phyloP scores from a whole-genome alignment of 2,329 filamentous ascomycete genomes.

The Penicillium carneum region DNA sequence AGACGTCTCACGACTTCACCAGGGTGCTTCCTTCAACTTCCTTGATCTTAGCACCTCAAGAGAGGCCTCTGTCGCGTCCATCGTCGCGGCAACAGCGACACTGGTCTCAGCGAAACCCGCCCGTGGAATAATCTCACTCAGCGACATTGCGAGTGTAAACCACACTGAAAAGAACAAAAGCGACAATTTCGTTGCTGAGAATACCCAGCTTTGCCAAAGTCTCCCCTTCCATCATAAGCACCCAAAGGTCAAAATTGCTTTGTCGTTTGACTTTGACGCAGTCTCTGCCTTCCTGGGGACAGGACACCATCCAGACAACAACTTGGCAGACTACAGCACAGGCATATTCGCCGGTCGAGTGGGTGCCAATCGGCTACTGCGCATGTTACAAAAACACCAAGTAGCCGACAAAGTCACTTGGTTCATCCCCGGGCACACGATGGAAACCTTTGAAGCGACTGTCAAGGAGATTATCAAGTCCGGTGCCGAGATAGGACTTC shows the following conservation, averaged over 20 bases:
- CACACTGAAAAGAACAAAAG: background rate
- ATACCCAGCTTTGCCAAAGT: background rate
- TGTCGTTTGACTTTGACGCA: background rate
- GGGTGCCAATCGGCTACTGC: background rate
- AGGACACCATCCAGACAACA: background rate
- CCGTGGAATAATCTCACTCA: background rate
- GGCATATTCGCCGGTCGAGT: background rate
- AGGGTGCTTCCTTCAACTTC: background rate
- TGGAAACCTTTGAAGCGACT: background rate
- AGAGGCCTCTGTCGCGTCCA: background rate
- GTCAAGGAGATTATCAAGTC: background rate
- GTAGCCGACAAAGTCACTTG: slow-evolving; percentile 1
- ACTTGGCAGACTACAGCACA: slow-evolving; percentile 2
- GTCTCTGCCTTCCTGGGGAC: slow-evolving; percentile 1
- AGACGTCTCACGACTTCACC: background rate
- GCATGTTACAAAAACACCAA: background rate
- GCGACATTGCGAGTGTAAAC: background rate
- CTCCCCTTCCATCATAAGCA: background rate
- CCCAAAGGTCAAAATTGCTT: slow-evolving; percentile 1
- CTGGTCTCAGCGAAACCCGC: background rate
- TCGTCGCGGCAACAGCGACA: background rate
- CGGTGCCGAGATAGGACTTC: slow-evolving; percentile 1
- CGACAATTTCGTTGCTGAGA: background rate
- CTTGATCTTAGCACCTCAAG: background rate
- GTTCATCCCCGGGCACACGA: background rate